phyloP scores from a whole-genome alignment of 257 asterid genomes.

The Fraxinus americana region DNA sequence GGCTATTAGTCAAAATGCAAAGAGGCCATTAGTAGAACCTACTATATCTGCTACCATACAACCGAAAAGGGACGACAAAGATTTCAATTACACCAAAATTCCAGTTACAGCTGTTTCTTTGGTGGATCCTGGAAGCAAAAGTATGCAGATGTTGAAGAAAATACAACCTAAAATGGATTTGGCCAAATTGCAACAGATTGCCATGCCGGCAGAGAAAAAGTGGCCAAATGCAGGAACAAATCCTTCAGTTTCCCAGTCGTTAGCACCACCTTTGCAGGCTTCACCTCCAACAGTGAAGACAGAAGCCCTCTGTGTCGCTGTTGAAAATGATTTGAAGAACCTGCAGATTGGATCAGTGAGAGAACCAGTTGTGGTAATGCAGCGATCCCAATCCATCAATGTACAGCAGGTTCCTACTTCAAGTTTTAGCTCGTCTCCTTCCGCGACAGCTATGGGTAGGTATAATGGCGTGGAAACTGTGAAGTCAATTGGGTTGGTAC shows the following conservation, averaged over 20 bases:
- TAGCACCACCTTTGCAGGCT: slow-evolving; percentile 45
- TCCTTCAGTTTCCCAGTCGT: slow-evolving; percentile 39
- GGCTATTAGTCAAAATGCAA: slow-evolving; percentile 37
- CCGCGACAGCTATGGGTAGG: slow-evolving; percentile 46
- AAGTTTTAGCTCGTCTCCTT: slow-evolving; percentile 50
- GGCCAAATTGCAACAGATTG: slow-evolving; percentile 59
- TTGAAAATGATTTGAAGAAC: slow-evolving; percentile 54
- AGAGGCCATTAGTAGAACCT: slow-evolving; percentile 42
- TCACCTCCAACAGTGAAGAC: slow-evolving; percentile 37
- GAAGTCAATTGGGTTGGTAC: slow-evolving; percentile 42
- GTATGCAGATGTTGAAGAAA: slow-evolving; percentile 52
- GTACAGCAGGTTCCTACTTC: slow-evolving; percentile 46
- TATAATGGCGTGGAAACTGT: slow-evolving; percentile 34
- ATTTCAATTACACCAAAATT: slow-evolving; percentile 63
- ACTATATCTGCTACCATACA: slow-evolving; percentile 43
- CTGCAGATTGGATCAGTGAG: slow-evolving; percentile 57
- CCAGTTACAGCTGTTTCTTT: slow-evolving; percentile 45
- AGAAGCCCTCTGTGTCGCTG: slow-evolving; percentile 38
- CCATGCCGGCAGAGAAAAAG: slow-evolving; percentile 56
- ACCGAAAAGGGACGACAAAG: slow-evolving; percentile 64
- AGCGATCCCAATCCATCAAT: slow-evolving; percentile 46
- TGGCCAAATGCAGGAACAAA: slow-evolving; percentile 50
- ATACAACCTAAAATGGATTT: slow-evolving; percentile 60
- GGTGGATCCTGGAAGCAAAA: slow-evolving; percentile 57
- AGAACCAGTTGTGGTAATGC: slow-evolving; percentile 63